These are phyloP conservation scores for Melaleuca quinquenervia DNA, from an alignment of 345 rosid genomes.

Conservation along the genomic window DNA sequence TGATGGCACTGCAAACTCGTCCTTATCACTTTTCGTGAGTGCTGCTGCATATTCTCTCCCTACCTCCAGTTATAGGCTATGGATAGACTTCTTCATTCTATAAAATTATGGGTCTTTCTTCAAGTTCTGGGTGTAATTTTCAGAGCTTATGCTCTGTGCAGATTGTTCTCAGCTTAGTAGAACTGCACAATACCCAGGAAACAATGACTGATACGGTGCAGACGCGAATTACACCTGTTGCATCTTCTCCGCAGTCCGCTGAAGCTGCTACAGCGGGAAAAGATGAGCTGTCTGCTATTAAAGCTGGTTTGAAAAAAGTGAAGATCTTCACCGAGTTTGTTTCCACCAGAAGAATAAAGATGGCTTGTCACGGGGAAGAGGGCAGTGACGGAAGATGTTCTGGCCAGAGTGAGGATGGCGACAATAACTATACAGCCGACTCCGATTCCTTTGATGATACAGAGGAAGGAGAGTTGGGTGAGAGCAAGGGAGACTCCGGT, in stretches of 20 bases:
- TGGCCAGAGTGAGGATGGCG: slow-evolving; percentile 55
- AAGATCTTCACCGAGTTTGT: slow-evolving; percentile 68
- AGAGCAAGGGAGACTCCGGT: slow-evolving; percentile 32
- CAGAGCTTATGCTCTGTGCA: slow-evolving; percentile 14
- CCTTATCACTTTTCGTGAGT: slow-evolving; percentile 54
- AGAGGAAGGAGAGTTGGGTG: slow-evolving; percentile 66
- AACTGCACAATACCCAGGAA: slow-evolving; percentile 49
- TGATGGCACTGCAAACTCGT: slow-evolving; percentile 20
- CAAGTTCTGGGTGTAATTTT: not conserved
- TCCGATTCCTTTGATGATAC: slow-evolving; percentile 63
- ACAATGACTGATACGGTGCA: slow-evolving; percentile 24
- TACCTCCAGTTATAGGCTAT: not conserved
- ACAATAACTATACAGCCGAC: slow-evolving; percentile 52
- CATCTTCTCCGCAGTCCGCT: slow-evolving; percentile 39
- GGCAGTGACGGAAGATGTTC: slow-evolving; percentile 53
- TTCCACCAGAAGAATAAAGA: slow-evolving; percentile 47
- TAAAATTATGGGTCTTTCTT: not conserved
- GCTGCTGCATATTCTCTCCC: not conserved
- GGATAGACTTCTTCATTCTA: not conserved
- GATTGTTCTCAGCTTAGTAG: slow-evolving; percentile 63
- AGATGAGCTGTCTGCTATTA: slow-evolving; percentile 68
- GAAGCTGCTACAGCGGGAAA: slow-evolving; percentile 39
- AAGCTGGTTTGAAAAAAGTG: slow-evolving; percentile 83
- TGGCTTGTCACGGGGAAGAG: slow-evolving; percentile 54
- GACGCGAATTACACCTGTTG: slow-evolving; percentile 43